Percentiles rank a stretch among this genome's conserved stretches.
Evolutionary conservation across 2,329 filamentous ascomycete species (phyloP).

Genomic region (Sarocladiaceae sp.): DNA sequence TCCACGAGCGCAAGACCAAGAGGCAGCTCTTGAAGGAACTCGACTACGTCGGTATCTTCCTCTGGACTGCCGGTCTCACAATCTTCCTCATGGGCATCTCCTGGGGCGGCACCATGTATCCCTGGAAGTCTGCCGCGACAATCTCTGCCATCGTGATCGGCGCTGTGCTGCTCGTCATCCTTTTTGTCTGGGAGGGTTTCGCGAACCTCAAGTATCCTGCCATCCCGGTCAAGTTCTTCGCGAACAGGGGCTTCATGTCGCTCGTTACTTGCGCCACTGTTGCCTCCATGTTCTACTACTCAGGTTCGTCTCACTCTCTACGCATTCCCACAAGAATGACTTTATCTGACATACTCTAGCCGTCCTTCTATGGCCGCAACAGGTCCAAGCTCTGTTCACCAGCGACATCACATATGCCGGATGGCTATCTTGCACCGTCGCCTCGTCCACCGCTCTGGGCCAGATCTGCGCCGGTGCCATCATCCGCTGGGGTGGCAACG

Average conservation of each 20-base stretch:
- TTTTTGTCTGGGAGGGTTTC: conserved; percentile 30
- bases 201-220: conserved; percentile 29
- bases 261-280: conserved; percentile 29
- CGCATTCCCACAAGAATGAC: neutral
- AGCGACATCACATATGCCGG: conserved; percentile 27
- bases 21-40: conserved; percentile 26
- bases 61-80: conserved; percentile 37
- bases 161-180: conserved; percentile 22
- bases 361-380: conserved; percentile 29
- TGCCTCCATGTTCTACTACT: conserved; percentile 19
- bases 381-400: conserved; percentile 27
- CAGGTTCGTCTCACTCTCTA: conserved; percentile 19
- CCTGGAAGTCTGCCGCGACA: conserved; percentile 34
- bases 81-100: conserved; percentile 40
- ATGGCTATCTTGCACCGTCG: conserved; percentile 31
- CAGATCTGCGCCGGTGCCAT: conserved; percentile 26
- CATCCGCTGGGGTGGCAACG: conserved; percentile 27
- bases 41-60: conserved; percentile 37
- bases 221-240: conserved; percentile 30
- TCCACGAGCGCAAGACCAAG: conserved; percentile 31
- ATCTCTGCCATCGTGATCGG: conserved; percentile 32
- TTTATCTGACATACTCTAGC: conserved; percentile 13
- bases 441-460: conserved; percentile 26
- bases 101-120: conserved; percentile 35
- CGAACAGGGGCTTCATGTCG: conserved; percentile 29